phyloP scores from a whole-genome alignment of 352 stramenopile genomes.

The Thraustotheca clavata region DNA sequence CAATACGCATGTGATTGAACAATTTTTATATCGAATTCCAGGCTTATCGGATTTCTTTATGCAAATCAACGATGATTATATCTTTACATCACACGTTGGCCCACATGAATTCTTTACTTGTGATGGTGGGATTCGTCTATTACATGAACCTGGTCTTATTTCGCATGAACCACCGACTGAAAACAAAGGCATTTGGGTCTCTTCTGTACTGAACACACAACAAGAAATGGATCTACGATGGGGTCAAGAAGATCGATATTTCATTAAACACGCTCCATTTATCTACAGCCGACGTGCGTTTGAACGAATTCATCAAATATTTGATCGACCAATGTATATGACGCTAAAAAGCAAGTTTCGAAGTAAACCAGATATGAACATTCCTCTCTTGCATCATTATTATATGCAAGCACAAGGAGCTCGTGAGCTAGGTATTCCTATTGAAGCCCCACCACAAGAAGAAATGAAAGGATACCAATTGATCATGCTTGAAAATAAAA shows the following conservation, averaged over 20 bases:
- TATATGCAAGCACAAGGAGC: slow-evolving; percentile 81
- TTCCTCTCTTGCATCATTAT: slow-evolving; percentile 78
- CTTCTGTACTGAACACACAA: slow-evolving; percentile 81
- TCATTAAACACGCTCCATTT: slow-evolving; percentile 85
- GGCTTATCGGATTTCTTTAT: slow-evolving; percentile 83
- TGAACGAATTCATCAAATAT: slow-evolving; percentile 81
- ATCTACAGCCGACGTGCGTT: slow-evolving; percentile 81
- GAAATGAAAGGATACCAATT: slow-evolving; percentile 83
- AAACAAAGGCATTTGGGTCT: slow-evolving; percentile 84
- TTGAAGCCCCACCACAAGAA: slow-evolving; percentile 54
- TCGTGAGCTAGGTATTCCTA: slow-evolving; percentile 67
- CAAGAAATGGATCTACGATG: slow-evolving; percentile 81
- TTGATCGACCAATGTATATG: slow-evolving; percentile 68
- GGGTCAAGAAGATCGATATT: slow-evolving; percentile 67
- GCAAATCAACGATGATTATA: slow-evolving; percentile 86
- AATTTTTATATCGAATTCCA: slow-evolving; percentile 81
- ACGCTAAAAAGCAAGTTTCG: slow-evolving; percentile 83
- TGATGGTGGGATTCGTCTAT: slow-evolving; percentile 70
- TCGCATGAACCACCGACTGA: slow-evolving; percentile 57
- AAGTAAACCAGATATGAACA: slow-evolving; percentile 81
- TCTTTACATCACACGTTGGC: slow-evolving; percentile 73
- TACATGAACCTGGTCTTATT: slow-evolving; percentile 71
- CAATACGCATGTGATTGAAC: slow-evolving; percentile 85
- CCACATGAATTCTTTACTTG: slow-evolving; percentile 83
- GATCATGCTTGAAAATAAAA: slow-evolving; percentile 77